Conservation (phyloP, 1,139 yeast genomes). For the Keqinozyma sinolaborantium region DNA sequence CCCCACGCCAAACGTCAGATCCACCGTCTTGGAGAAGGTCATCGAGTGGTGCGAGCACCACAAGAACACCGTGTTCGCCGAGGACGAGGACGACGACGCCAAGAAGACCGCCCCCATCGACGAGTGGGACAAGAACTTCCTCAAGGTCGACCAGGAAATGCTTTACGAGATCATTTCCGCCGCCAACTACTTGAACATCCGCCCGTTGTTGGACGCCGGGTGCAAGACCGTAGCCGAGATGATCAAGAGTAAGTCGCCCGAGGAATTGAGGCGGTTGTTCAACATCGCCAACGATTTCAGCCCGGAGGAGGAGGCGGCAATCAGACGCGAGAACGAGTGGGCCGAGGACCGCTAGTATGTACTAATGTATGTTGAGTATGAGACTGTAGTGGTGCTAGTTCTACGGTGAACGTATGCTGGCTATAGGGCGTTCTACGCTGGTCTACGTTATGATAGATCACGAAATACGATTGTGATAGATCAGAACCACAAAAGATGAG, state of each 20-base stretch:
- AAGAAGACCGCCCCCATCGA: constrained; percentile 84
- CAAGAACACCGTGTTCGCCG: constrained; percentile 74
- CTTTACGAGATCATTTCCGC: constrained; percentile 93
- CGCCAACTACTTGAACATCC: constrained; percentile 91
- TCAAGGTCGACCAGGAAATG: constrained; percentile 98
- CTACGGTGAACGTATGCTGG: too few relatives aligned
- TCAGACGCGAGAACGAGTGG: constrained; percentile 97
- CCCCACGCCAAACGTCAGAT: constrained; percentile 88
- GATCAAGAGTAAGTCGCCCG: constrained; percentile 96
- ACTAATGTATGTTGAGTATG: too few relatives aligned
- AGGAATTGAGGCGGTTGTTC: constrained; percentile 93
- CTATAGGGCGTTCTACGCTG: too few relatives aligned
- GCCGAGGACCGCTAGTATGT: constrained; percentile 70
- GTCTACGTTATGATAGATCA: too few relatives aligned
- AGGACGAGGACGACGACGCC: constrained; percentile 74
- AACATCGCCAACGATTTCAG: constrained; percentile 93
- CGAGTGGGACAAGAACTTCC: constrained; percentile 95
- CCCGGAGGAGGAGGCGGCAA: constrained; percentile 98
- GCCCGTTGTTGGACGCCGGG: constrained; percentile 90
- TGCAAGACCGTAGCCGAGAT: constrained; percentile 97
- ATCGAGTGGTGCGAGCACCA: constrained; percentile 98
- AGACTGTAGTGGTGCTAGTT: too few relatives aligned
- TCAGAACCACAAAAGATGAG: too few relatives aligned
- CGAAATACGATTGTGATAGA: too few relatives aligned
- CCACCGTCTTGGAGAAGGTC: constrained; percentile 84